Base-by-base conservation (phyloP, 2,329 filamentous ascomycete species). In the Fusarium sp. region DNA sequence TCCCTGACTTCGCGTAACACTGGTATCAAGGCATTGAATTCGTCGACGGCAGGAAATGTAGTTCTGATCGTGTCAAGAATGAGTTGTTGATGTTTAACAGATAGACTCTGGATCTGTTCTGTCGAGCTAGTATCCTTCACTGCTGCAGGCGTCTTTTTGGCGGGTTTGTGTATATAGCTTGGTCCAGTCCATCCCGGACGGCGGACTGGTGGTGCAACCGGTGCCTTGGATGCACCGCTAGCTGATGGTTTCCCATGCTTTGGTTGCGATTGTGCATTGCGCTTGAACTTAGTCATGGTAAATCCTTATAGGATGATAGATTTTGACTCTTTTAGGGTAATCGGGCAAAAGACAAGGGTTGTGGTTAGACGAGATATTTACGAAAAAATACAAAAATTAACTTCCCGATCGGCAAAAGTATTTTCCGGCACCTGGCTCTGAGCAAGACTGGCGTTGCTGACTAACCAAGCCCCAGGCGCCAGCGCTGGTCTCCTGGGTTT, bases 51-150 rank as follows among this genome's bases (percentile, higher is more conserved):
- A 28, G 64, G 53, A n/a, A 67, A 42, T 10, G 64, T 28, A 32
- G 53, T 47, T 28, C 64, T 67, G 53, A 67, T 10, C 32, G 62
- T 67, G 13, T 67, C 64, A 21, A 67, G 64, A 47, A 67, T 53
- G 21, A 67, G 53, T 7, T 67, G 62, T 21, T 67, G 53, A 18
- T 60, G 28, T 9, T 67, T 9, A 6, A 47, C 6, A 38, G 64
- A 53, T 15, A 67, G 28, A 32, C 16, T 60, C 4, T 67, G 62
- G 0, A 67, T 33, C 4, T 67, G 62, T 10, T 35, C 44, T 21
- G 2, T 52, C 2, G 15, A 40, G 40, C 15, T 40, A 25, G 44
- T 35, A 5, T 60, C 40, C 30, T 47, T 67, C 3, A 67, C 53
- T 23, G 53, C 6, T 32, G 35, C 18, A 23, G 62, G 33, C 9